Evolutionary conservation across 768 basidiomycete genomes (phyloP).

Genomic region (Lactifluus echinatus): DNA sequence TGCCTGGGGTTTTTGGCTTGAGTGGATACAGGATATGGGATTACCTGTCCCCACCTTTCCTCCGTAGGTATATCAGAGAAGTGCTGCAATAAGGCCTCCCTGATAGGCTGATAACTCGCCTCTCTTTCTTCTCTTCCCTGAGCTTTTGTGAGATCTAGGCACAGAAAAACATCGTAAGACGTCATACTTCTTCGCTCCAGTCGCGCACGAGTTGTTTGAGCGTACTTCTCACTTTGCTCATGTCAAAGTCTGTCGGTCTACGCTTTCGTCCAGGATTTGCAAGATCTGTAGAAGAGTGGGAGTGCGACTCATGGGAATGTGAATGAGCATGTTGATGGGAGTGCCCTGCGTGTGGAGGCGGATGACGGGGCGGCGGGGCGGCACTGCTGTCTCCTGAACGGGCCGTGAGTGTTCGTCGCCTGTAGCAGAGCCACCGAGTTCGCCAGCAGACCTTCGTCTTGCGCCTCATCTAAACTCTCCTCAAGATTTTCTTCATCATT

Average conservation of each 20-base stretch:
- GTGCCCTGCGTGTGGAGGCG: conserved; percentile 23
- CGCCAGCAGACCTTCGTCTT: conserved; percentile 4
- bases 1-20: conserved; percentile 30
- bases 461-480: conserved; percentile 14
- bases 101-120: conserved; percentile 72
- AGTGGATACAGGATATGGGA: not conserved
- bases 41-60: conserved; percentile 41
- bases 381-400: not conserved
- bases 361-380: conserved; percentile 19
- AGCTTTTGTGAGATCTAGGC: not conserved
- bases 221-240: conserved; percentile 88
- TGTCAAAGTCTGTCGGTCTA: conserved; percentile 61
- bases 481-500: conserved; percentile 30
- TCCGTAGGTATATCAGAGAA: conserved; percentile 48
- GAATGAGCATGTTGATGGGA: conserved; percentile 31
- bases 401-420: not conserved
- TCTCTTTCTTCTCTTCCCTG: conserved; percentile 76
- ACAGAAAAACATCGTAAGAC: not conserved
- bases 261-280: conserved; percentile 26
- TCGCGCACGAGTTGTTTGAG: conserved; percentile 90
- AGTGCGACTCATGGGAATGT: conserved; percentile 24
- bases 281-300: conserved; percentile 18
- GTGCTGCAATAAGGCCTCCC: conserved; percentile 57
- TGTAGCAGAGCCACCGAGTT: not conserved
- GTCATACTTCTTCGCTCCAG: conserved; percentile 74